Base-by-base conservation (phyloP, 2,329 filamentous ascomycete genomes). In the Colletotrichum horii region DNA sequence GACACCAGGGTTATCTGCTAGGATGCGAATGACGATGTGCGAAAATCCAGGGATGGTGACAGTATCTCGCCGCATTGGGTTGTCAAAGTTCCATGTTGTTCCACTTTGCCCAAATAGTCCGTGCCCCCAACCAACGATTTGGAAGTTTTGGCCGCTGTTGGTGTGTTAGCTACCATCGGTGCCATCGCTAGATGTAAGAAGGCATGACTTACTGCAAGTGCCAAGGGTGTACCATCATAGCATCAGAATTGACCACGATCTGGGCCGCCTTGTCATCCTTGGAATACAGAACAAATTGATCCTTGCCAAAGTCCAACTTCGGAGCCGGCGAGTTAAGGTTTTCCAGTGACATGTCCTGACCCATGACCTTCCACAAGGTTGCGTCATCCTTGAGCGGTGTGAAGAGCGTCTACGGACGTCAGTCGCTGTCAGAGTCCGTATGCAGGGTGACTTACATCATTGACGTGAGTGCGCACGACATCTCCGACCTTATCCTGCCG, bases 1-100 rank as follows among this genome's bases (percentile, higher is more conserved):
- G 0, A 90, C 78, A 2, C 91, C 91, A 0, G 90, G 87, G 78
- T 92, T 92, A 76, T 92, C 90, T 0, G 90, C 86, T 2, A 89
- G 83, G 12, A 92, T 87, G 68, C 90, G 84, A 8, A 92, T 80
- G 11, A 90, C 79, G 3, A 87, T 83, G 88, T 89, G 91, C 1
- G 88, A 89, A 66, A 88, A 91, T 0, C 86, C 88, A 77, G 90
- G 88, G 0, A 89, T 84, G 0, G 88, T 89, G 6, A 89, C 84
- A 3, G 89, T 90, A 36, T 86, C 85, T 19, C 85, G 80, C 8
- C 84, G 80, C 6, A 86, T 73, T 0, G 85, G 84, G 24, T 85
- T 85, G 4, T 80, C 73, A 2, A 82, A 71, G n/a, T 77, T 77
- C 75, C 6, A 82, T 22, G 6, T 78, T 64, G n/a, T 81, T 76